Evolutionary conservation across 2,329 filamentous ascomycete species (phyloP).

Genomic region (Trichoderma brevicompactum): DNA sequence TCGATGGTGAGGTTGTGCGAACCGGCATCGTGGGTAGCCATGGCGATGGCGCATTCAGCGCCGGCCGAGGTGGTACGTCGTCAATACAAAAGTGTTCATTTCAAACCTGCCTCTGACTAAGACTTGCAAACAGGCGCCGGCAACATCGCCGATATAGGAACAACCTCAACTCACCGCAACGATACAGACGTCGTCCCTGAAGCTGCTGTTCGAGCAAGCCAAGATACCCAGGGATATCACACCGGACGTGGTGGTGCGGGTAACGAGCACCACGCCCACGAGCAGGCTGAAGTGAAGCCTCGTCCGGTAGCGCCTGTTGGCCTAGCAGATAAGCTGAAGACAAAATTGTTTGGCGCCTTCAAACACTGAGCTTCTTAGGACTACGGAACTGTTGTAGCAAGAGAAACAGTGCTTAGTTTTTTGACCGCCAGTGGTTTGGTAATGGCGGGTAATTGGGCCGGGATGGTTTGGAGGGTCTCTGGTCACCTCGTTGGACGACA

Average conservation of each 20-base stretch:
- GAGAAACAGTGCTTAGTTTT: neutral
- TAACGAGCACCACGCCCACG: constrained; percentile 52
- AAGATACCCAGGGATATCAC: constrained; percentile 57
- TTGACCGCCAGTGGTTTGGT: neutral
- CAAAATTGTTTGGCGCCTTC: constrained; percentile 56
- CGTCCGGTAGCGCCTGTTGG: constrained; percentile 43
- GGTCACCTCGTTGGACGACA: constrained; percentile 4
- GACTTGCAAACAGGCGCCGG: constrained; percentile 51
- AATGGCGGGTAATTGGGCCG: neutral
- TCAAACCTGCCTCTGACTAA: neutral
- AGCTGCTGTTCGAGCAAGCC: constrained; percentile 53
- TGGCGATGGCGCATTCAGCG: constrained; percentile 61
- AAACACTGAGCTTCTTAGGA: constrained; percentile 46
- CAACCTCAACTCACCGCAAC: constrained; percentile 44
- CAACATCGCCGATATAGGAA: constrained; percentile 60
- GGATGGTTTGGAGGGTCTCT: neutral
- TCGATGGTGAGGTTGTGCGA: constrained; percentile 65
- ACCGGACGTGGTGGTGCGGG: constrained; percentile 64
- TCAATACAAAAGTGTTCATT: neutral
- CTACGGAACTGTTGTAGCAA: neutral
- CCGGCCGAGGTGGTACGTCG: constrained; percentile 60
- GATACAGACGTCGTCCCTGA: constrained; percentile 60
- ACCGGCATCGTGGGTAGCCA: constrained; percentile 59
- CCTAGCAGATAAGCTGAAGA: constrained; percentile 62
- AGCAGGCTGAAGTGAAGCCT: constrained; percentile 38